These are phyloP conservation scores for Capronia epimyces DNA, from an alignment of 2,329 filamentous ascomycete genomes.

Conservation along the genomic window DNA sequence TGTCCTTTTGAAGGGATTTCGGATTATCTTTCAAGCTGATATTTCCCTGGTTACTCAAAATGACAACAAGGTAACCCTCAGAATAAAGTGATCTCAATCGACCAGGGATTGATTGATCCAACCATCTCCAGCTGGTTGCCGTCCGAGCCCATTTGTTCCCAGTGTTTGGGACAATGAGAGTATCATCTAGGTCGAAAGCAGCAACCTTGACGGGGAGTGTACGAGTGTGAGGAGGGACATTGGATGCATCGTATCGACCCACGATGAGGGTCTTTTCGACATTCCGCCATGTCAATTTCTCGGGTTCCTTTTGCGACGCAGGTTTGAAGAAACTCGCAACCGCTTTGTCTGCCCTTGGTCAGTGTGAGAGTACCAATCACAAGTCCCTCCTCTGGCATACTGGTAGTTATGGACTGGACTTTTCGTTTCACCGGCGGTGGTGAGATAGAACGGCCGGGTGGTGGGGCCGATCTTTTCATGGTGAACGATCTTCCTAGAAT, in stretches of 20 bases:
- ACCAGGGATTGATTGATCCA: constrained; percentile 65
- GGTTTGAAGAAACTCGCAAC: constrained; percentile 87
- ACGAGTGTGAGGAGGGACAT: constrained; percentile 9
- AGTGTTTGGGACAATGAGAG: constrained; percentile 71
- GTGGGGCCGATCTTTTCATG: constrained; percentile 37
- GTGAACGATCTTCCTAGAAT: constrained; percentile 3
- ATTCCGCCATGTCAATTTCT: constrained; percentile 64
- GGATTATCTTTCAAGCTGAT: constrained; percentile 67
- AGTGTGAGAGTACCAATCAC: background rate
- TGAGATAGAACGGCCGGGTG: constrained; percentile 45
- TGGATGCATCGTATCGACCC: constrained; percentile 53
- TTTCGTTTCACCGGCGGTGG: constrained; percentile 55
- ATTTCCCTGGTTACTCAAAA: constrained; percentile 86
- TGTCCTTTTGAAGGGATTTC: constrained; percentile 63
- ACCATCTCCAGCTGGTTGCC: constrained; percentile 89
- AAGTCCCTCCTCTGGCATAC: constrained; percentile 32
- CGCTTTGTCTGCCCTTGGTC: constrained; percentile 39
- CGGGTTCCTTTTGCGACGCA: constrained; percentile 73
- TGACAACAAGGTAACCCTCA: constrained; percentile 68
- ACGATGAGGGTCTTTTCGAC: constrained; percentile 67
- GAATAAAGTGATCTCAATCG: constrained; percentile 63
- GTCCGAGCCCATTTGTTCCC: constrained; percentile 71
- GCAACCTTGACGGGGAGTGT: constrained; percentile 34
- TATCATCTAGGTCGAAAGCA: constrained; percentile 64
- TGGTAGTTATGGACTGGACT: constrained; percentile 50